Evolutionary conservation across 257 asterid species (phyloP).

Genomic region (Leonotis leonurus): DNA sequence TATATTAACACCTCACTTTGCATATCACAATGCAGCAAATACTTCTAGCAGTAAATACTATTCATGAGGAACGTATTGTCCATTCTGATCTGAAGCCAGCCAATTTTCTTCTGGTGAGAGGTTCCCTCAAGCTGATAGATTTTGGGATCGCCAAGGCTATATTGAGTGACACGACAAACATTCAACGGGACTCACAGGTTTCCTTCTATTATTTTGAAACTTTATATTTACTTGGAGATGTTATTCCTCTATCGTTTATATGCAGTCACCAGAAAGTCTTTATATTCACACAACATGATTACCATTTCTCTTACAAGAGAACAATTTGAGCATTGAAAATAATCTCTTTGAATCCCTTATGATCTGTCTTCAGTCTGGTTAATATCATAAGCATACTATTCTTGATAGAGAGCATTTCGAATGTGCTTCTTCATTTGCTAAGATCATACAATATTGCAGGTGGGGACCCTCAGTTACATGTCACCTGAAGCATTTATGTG

Average conservation of each 20-base stretch:
- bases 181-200: constrained; percentile 98
- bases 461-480: constrained; percentile 97
- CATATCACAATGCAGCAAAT: constrained; percentile 62
- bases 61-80: constrained; percentile 97
- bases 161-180: constrained; percentile 94
- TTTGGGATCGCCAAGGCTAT: constrained; percentile 98
- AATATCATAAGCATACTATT: neutral
- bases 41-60: constrained; percentile 87
- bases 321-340: neutral
- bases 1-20: constrained; percentile 9
- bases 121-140: constrained; percentile 93
- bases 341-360: neutral
- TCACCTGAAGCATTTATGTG: constrained; percentile 99
- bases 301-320: neutral
- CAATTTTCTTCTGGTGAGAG: constrained; percentile 92
- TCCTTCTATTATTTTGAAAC: constrained; percentile 1
- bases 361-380: neutral
- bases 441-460: constrained; percentile 43
- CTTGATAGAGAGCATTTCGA: neutral
- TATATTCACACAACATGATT: neutral
- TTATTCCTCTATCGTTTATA: neutral
- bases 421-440: constrained; percentile 4
- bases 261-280: neutral
- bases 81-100: constrained; percentile 99
- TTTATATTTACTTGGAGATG: neutral